phyloP scores from a whole-genome alignment of 2,329 filamentous ascomycete species.

The Sporothrix pseudoabietina region DNA sequence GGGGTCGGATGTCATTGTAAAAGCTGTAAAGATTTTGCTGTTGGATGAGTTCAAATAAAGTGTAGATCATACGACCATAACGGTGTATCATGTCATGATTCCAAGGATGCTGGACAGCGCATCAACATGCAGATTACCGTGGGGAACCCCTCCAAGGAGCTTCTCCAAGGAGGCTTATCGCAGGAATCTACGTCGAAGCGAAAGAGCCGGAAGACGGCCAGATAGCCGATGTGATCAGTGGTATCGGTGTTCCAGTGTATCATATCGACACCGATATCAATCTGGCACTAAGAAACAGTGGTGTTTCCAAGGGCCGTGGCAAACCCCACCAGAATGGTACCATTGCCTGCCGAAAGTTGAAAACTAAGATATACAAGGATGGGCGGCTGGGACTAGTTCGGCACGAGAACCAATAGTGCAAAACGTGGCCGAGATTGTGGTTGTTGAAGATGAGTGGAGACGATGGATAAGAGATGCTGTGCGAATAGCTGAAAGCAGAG shows the following conservation, averaged over 20 bases:
- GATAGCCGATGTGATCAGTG: slow-evolving; percentile 18
- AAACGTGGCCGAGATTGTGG: neutral
- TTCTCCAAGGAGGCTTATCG: neutral
- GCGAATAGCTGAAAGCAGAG: neutral
- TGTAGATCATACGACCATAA: neutral
- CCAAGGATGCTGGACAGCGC: neutral
- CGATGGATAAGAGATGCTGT: neutral
- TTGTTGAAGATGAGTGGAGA: neutral
- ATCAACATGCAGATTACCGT: neutral
- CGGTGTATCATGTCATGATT: neutral
- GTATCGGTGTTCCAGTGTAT: no score
- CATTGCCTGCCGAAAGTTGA: no score
- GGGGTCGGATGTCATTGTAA: neutral
- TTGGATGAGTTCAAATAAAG: no score
- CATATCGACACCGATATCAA: neutral
- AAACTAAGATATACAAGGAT: neutral
- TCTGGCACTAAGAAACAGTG: neutral
- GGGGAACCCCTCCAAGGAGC: no score
- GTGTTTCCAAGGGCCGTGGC: no score
- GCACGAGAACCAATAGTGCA: neutral
- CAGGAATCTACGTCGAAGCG: neutral
- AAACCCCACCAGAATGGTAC: neutral
- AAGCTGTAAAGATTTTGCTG: neutral
- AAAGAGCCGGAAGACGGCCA: slow-evolving; percentile 11
- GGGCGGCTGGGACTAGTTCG: neutral